These are phyloP conservation scores for Leccinum incarnatum DNA, from an alignment of 768 basidiomycete genomes.

Conservation along the genomic window DNA sequence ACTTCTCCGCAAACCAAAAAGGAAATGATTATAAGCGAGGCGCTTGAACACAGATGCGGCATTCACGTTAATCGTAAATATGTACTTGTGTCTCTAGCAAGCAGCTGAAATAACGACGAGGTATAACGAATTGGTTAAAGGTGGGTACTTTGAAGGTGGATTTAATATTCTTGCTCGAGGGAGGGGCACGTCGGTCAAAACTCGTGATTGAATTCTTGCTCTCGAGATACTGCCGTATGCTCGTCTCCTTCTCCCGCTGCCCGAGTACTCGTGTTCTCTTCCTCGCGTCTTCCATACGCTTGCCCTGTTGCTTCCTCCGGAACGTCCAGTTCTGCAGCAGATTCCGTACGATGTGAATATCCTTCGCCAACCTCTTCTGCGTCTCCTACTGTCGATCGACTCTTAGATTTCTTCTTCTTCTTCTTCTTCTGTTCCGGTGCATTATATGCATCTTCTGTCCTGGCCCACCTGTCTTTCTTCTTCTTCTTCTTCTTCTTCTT, in stretches of 20 bases:
- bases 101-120: background rate
- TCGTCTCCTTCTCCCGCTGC: slow-evolving; percentile 15
- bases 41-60: no score
- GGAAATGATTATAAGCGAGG: background rate
- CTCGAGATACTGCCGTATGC: slow-evolving; percentile 28
- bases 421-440: slow-evolving; percentile 44
- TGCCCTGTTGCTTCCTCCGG: slow-evolving; percentile 75
- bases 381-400: slow-evolving; percentile 42
- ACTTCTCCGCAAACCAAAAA: no score
- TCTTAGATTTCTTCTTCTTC: slow-evolving; percentile 62
- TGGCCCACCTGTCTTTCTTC: slow-evolving; percentile 85
- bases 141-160: slow-evolving; percentile 11
- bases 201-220: slow-evolving; percentile 63
- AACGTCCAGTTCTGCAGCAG: slow-evolving; percentile 42
- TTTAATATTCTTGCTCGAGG: background rate
- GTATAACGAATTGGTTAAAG: background rate
- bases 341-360: slow-evolving; percentile 33
- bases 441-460: slow-evolving; percentile 81
- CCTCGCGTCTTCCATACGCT: slow-evolving; percentile 45
- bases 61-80: background rate
- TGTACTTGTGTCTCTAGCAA: background rate
- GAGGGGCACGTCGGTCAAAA: slow-evolving; percentile 39
- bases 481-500: slow-evolving; percentile 51
- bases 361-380: slow-evolving; percentile 28
- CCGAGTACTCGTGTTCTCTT: background rate